These are phyloP conservation scores for Rhizophora apiculata DNA, from an alignment of 345 rosid genomes.

Conservation along the genomic window DNA sequence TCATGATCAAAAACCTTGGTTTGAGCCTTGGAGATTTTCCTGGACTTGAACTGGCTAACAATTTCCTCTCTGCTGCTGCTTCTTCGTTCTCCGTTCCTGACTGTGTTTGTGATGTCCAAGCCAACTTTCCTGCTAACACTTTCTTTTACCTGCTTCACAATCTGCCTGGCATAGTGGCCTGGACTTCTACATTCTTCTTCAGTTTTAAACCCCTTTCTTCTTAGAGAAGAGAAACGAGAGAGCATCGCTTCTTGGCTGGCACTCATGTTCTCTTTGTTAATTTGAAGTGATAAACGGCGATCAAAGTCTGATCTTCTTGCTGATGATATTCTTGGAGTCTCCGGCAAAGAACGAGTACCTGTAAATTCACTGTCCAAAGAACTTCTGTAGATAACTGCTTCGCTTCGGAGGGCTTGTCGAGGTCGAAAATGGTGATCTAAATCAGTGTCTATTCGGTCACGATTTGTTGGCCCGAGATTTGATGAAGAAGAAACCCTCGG, in stretches of 20 bases:
- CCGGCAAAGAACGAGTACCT: constrained; percentile 72
- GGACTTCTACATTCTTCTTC: constrained; percentile 64
- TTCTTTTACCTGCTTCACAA: constrained; percentile 74
- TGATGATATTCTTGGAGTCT: constrained; percentile 75
- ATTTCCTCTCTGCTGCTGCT: constrained; percentile 36
- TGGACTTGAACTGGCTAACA: constrained; percentile 33
- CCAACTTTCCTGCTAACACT: constrained; percentile 62
- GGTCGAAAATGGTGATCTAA: constrained; percentile 17
- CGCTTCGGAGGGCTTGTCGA: constrained; percentile 30
- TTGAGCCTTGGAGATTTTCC: constrained; percentile 43
- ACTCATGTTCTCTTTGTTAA: constrained; percentile 58
- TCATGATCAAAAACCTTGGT: constrained; percentile 17
- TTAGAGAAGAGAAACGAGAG: constrained; percentile 39
- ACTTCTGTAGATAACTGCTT: constrained; percentile 20
- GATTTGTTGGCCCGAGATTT: constrained; percentile 24
- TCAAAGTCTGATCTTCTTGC: constrained; percentile 74
- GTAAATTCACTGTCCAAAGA: constrained; percentile 35
- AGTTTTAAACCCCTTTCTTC: constrained; percentile 44
- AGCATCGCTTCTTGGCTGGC: constrained; percentile 31
- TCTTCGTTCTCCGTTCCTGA: constrained; percentile 39
- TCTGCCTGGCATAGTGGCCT: constrained; percentile 62
- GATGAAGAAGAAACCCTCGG: constrained; percentile 36
- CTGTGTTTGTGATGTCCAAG: constrained; percentile 72
- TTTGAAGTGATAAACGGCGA: constrained; percentile 74
- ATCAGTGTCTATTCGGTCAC: constrained; percentile 12